These are phyloP conservation scores for Cicer arietinum DNA, from an alignment of 306 rosid species.

Conservation along the genomic window DNA sequence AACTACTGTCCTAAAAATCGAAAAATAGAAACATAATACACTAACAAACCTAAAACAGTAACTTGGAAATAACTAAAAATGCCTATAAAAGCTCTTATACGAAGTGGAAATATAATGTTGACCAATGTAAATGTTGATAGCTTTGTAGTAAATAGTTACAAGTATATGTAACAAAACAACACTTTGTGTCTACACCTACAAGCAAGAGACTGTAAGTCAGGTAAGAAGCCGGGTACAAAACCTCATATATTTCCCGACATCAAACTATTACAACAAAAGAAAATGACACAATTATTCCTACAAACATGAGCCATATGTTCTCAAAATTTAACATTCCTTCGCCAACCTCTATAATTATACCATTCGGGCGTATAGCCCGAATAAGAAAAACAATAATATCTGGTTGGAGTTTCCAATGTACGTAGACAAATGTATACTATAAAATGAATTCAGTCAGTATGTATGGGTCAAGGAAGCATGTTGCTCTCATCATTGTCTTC, in stretches of 20 bases:
- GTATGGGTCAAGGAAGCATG: constrained; percentile 42
- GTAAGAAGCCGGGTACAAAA: constrained; percentile 2
- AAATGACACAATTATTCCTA: neutral
- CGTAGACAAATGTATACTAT: constrained; percentile 51
- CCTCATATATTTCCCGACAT: constrained; percentile 7
- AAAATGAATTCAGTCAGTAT: constrained; percentile 43
- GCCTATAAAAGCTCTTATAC: neutral
- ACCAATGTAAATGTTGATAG: neutral
- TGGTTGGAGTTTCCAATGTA: constrained; percentile 38
- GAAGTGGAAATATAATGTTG: neutral
- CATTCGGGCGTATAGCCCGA: constrained; percentile 2
- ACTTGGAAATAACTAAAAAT: no score
- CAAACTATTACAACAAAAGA: constrained; percentile 29
- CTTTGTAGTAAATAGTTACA: neutral
- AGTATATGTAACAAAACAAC: neutral
- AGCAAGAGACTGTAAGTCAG: neutral
- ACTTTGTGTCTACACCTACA: neutral
- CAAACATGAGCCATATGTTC: constrained; percentile 36
- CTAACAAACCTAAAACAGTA: no score
- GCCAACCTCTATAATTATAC: constrained; percentile 11
- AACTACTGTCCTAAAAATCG: no score
- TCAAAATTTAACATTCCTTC: constrained; percentile 24
- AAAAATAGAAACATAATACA: no score
- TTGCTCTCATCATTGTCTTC: constrained; percentile 55
- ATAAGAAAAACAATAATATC: constrained; percentile 2